Percentiles rank a stretch among this genome's conserved stretches.
Conservation (phyloP, 2,329 filamentous ascomycete genomes). For the Grosmannia clavigera region DNA sequence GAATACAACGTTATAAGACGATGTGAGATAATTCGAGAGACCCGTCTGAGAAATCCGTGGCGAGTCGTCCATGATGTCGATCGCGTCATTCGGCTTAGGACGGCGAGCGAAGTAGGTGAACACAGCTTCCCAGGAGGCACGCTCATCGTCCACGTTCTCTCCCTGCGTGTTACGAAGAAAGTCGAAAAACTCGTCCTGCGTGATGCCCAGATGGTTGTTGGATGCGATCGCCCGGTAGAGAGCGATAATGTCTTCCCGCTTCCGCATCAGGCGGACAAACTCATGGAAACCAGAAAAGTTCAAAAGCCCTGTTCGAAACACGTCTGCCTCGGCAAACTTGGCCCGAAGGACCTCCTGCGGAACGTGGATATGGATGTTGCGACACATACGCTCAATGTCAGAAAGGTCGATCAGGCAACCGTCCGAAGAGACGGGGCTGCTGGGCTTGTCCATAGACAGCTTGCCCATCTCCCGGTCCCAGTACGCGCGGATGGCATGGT, state of each 20-base stretch:
- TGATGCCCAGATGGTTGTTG: constrained; percentile 52
- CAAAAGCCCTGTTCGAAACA: constrained; percentile 50
- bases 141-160: constrained; percentile 59
- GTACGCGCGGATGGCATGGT: constrained; percentile 69
- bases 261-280: constrained; percentile 74
- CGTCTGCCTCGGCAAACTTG: constrained; percentile 64
- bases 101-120: constrained; percentile 60
- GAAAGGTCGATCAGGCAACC: constrained; percentile 62
- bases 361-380: constrained; percentile 84
- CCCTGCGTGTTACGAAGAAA: constrained; percentile 67
- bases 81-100: constrained; percentile 23
- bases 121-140: constrained; percentile 53
- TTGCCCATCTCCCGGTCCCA: constrained; percentile 78
- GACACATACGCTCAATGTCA: constrained; percentile 73
- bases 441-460: constrained; percentile 30
- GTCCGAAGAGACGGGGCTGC: constrained; percentile 31
- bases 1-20: constrained; percentile 58
- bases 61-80: constrained; percentile 21
- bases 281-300: constrained; percentile 71
- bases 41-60: constrained; percentile 63
- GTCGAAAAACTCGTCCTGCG: constrained; percentile 56
- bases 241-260: constrained; percentile 65
- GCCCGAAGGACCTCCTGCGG: constrained; percentile 59
- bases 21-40: constrained; percentile 67
- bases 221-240: constrained; percentile 55